Conservation (phyloP, 169 alveolate genomes). For the Eimeria mitis region DNA sequence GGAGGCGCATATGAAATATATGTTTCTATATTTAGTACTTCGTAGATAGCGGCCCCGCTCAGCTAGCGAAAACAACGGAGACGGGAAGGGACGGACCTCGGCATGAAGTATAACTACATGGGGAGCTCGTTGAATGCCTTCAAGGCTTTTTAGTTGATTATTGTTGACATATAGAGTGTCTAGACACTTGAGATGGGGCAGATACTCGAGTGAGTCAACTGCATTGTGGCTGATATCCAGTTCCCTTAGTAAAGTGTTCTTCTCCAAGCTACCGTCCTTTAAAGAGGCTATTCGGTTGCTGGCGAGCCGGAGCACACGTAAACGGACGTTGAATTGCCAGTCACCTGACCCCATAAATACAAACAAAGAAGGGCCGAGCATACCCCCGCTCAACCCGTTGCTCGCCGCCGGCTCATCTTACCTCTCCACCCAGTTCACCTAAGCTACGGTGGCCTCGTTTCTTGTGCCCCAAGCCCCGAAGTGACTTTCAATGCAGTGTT, state of each 20-base stretch:
- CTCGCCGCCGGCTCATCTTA: not conserved
- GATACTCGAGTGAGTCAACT: slow-evolving; percentile 34
- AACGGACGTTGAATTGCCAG: slow-evolving; percentile 78
- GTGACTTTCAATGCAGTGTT: not conserved
- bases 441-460: not conserved
- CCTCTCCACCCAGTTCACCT: not conserved
- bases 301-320: slow-evolving; percentile 65
- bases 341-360: slow-evolving; percentile 10
- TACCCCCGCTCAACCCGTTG: not conserved
- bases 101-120: slow-evolving; percentile 29
- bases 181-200: slow-evolving; percentile 50
- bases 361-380: not conserved
- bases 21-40: not conserved
- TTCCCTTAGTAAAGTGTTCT: slow-evolving; percentile 56
- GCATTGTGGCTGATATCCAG: slow-evolving; percentile 50
- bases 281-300: slow-evolving; percentile 58
- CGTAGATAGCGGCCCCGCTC: not conserved
- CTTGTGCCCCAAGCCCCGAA: not conserved
- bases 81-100: not conserved
- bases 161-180: slow-evolving; percentile 52
- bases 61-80: not conserved
- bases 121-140: slow-evolving; percentile 71
- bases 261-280: slow-evolving; percentile 8
- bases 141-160: slow-evolving; percentile 47
- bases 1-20: not conserved